Base-by-base conservation (phyloP, 768 basidiomycete genomes). In the Pleurotus platypus region DNA sequence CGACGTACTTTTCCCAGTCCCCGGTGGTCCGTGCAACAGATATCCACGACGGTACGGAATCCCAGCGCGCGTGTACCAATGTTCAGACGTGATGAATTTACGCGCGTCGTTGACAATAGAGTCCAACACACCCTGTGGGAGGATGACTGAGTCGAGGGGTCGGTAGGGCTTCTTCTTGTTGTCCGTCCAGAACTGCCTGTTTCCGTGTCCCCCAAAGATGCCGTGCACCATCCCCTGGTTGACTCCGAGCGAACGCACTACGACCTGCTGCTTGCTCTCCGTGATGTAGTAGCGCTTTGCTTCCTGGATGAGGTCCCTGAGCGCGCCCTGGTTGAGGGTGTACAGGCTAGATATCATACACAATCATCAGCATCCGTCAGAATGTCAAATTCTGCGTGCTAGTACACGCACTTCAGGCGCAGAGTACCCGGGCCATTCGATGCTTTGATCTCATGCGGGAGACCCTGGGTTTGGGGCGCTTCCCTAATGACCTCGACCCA, bases 1-100 rank as follows among this genome's bases (percentile, higher is more conserved):
- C 54, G 13, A 67, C 74, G 58, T 47, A 83, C 81, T 84, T 68
- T 84, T 85, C 4, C 83, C 84, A 6, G 81, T 83, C 12, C 83
- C 83, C 13, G 83, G 82, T n/a, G 80, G 81, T 0, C 84, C 84
- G 65, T 81, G 71, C 3, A 86, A 67, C 15, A 85, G 68, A 59
- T 82, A 84, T 0, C 84, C 84, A 27, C 83, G 70, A 5, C 80
- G 72, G 60, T 84, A 77, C 1, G 84, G 83, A 48, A 85, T 84
- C 0, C 84, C 83, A 0, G 79, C 78, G 38, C 77, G 72, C 30
- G 69, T 60, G 60, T 85, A 86, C 84, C 84, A 86, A 26, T 77
- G 70, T 56, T 84, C 81, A 5, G 75, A 70, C n/a, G 70, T 67
- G 16, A 84, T 62, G 59, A 84, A 86, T 53, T 84, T 81, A 16